These are phyloP conservation scores for Yamadazyma buinensis DNA, from an alignment of 1,139 yeast species.

Conservation along the genomic window DNA sequence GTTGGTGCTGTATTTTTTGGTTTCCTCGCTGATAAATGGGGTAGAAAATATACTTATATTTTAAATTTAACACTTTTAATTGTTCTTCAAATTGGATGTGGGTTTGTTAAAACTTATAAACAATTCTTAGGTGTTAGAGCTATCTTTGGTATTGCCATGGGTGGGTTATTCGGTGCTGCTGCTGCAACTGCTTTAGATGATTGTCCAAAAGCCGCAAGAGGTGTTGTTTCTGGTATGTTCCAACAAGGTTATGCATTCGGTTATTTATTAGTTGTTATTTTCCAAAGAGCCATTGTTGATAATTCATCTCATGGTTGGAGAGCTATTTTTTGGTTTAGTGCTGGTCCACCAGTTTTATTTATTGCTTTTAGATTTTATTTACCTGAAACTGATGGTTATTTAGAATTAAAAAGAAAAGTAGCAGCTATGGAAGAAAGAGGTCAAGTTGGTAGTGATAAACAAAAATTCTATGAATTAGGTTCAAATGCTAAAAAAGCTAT, in stretches of 20 bases:
- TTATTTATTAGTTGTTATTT: conserved; percentile 39
- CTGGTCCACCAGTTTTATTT: conserved; percentile 39
- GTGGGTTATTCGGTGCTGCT: conserved; percentile 33
- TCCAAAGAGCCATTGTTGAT: conserved; percentile 37
- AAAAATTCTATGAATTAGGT: conserved; percentile 13
- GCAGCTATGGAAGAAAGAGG: conserved; percentile 9
- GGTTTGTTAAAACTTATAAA: conserved; percentile 33
- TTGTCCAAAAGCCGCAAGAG: conserved; percentile 35
- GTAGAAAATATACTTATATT: conserved; percentile 39
- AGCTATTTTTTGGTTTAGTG: conserved; percentile 40
- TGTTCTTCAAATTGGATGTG: conserved; percentile 38
- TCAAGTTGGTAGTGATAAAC: neutral
- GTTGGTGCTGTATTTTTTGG: conserved; percentile 42
- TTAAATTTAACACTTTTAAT: conserved; percentile 27
- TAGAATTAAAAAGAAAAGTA: conserved; percentile 22
- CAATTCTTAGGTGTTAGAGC: conserved; percentile 41
- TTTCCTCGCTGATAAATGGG: conserved; percentile 30
- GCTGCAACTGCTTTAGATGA: conserved; percentile 39
- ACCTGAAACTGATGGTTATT: conserved; percentile 38
- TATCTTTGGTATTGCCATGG: conserved; percentile 42
- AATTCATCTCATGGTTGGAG: conserved; percentile 36
- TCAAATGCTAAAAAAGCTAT: conserved; percentile 25
- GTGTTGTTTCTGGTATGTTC: conserved; percentile 38
- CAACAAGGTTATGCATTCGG: conserved; percentile 46
- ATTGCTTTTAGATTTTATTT: conserved; percentile 32